phyloP scores from a whole-genome alignment of 1,284 basidiomycete genomes.

The Cystobasidiaceae sp. region DNA sequence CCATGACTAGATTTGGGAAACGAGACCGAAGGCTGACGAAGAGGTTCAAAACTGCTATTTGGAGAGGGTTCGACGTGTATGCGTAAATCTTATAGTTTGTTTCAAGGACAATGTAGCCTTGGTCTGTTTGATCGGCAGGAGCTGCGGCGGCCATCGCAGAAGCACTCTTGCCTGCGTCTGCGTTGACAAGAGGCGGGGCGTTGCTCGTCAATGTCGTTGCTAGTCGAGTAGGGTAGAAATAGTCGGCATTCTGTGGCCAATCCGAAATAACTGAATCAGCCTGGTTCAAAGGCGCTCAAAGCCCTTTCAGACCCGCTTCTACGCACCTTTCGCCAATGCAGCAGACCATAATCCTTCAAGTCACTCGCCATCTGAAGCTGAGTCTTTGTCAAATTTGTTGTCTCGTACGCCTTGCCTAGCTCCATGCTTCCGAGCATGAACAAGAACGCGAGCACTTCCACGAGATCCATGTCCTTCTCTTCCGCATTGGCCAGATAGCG shows the following conservation, averaged over 20 bases:
- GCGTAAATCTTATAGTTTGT: slow-evolving; percentile 98
- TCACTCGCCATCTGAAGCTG: slow-evolving; percentile 86
- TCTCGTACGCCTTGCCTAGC: slow-evolving; percentile 88
- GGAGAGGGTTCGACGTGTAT: slow-evolving; percentile 93
- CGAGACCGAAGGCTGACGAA: slow-evolving; percentile 89
- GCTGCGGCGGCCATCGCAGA: background rate
- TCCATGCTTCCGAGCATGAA: slow-evolving; percentile 95
- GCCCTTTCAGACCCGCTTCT: no score
- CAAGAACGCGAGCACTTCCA: slow-evolving; percentile 87
- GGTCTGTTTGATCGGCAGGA: slow-evolving; percentile 48
- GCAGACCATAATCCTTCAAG: slow-evolving; percentile 87
- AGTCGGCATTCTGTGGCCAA: background rate
- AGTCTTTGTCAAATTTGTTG: slow-evolving; percentile 69
- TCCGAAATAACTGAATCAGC: no score
- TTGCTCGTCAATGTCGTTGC: slow-evolving; percentile 85
- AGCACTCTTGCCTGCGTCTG: slow-evolving; percentile 54
- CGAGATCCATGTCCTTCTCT: slow-evolving; percentile 82
- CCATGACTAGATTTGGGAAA: slow-evolving; percentile 93
- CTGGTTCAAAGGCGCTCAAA: no score
- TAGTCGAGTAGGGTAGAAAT: slow-evolving; percentile 89
- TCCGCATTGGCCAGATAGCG: slow-evolving; percentile 63
- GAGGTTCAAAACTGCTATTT: slow-evolving; percentile 91
- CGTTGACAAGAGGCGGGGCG: slow-evolving; percentile 56
- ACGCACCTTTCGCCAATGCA: slow-evolving; percentile 69
- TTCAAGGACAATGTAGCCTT: slow-evolving; percentile 89